Evolutionary conservation across 2,329 filamentous ascomycete species (phyloP), one percentile per base, ranked within the genome.

Genomic region (Penicillium glabrum): DNA sequence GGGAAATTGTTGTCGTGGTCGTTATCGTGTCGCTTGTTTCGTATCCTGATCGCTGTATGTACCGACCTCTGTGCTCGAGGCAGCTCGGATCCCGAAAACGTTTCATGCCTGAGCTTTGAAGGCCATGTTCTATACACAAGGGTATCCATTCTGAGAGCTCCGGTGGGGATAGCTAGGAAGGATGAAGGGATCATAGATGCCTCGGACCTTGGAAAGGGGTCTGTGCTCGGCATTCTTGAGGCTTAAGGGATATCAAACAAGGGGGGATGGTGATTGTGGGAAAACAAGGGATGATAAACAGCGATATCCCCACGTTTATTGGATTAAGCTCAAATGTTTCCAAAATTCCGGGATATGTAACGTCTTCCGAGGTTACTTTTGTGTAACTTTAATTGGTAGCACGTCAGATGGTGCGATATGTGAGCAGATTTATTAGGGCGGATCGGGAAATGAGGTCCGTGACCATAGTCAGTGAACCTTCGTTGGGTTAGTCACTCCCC

Each of bases 151-250:
- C 7, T 27, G n/a, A 29, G 45, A 14, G 26, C n/a, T 29, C 26
- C 45, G 23, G 24, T 49, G 46, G 33, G 46, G 29, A 49, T 49
- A 37, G 7, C 37, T 26, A 41, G 21, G 23, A 21, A 23, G 23
- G 35, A 51, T 43, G n/a, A 35, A 51, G 27, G 49, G 37, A 51
- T 24, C 41, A 35, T 39, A 53, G 50, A 53, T 45, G 29, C 50
- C 41, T 26, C 29, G 41, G 26, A 19, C 19, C 27, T 53, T 46
- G 50, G 29, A 53, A 45, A 21, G 29, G 43, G 50, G 39, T 39
- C 33, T 5, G 29, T 46, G 41, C 41, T 19, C 19, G 26, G 11
- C 33, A 53, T 53, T 53, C 50, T 43, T 29, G 26, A 45, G 41
- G 29, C 11, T 35, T 10, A 53, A 53, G 50, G 50, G 50, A 37